Conservation (phyloP, 2,329 filamentous ascomycete species). For the Aspergillus tanneri region DNA sequence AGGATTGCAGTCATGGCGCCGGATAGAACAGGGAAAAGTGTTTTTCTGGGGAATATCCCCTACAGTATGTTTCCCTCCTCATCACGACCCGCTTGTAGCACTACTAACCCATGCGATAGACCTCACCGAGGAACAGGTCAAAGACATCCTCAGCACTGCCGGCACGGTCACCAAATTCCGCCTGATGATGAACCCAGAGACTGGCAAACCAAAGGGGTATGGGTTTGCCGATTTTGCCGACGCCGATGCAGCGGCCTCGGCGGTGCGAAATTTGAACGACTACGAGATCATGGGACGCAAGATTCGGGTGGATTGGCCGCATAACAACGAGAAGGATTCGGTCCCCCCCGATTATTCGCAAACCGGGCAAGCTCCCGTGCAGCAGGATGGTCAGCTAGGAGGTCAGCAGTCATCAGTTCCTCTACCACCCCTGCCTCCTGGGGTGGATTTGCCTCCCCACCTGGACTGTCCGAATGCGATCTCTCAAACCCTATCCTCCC, state of each 20-base stretch:
- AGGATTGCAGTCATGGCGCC: conserved; percentile 37
- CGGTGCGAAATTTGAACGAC: conserved; percentile 92
- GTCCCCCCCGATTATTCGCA: conserved; percentile 53
- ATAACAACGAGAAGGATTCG: conserved; percentile 77
- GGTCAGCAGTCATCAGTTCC: conserved; percentile 50
- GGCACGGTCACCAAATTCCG: conserved; percentile 90
- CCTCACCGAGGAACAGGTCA: conserved; percentile 92
- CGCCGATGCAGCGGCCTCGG: conserved; percentile 85
- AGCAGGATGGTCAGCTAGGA: conserved; percentile 38
- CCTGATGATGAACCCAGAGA: conserved; percentile 92
- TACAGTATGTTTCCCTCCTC: conserved; percentile 63
- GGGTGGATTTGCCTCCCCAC: conserved; percentile 78
- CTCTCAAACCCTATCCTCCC: conserved; percentile 80
- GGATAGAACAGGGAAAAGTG: conserved; percentile 46
- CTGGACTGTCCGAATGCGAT: conserved; percentile 87
- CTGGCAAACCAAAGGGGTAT: conserved; percentile 90
- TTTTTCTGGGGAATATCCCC: conserved; percentile 61
- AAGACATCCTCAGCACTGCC: conserved; percentile 85
- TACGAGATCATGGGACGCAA: conserved; percentile 94
- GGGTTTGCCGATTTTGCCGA: conserved; percentile 96
- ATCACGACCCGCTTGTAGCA: conserved; percentile 14
- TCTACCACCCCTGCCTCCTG: conserved; percentile 78
- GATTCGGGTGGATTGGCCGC: conserved; percentile 91
- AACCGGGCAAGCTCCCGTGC: conserved; percentile 34
- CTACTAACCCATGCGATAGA: conserved; percentile 55